Evolutionary conservation across 2,329 filamentous ascomycete species (phyloP), one percentile per base, ranked within the genome.

Genomic region (Akanthomyces dipterigenus): DNA sequence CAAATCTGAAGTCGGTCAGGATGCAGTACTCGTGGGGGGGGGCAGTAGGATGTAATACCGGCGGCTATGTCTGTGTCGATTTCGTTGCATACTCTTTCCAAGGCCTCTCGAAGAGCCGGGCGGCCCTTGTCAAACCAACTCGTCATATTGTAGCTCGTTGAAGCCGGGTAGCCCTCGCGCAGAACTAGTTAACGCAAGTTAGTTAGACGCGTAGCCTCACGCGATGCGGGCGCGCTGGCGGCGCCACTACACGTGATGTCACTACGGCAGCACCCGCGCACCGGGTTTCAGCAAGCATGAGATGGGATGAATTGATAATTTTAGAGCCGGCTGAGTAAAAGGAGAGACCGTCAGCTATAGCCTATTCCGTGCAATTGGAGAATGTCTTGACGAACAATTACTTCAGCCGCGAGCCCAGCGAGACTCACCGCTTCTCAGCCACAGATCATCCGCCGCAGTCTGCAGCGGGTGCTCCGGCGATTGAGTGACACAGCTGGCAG

Each of bases 121-220:
- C 77, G 74, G 28, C 77, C 76, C 40, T 67, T 70, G 43, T 67
- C 65, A 49, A 77, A 73, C 75, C 76, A 78, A 62, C 68, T 73
- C 42, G 75, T 68, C 76, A 79, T 78, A 45, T 62, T 60, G 26
- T 16, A 34, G 26, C 56, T 20, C 51, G 18, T 40, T 26, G 42
- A 36, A 46, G 58, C 22, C n/a, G 12, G 46, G 61, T 9, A 24
- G 28, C 22, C 24, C 24, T 42, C 34, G 48, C 24, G 11, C 9
- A 24, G 28, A 1, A 28, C 1, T n/a, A n/a, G n/a, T n/a, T 3
- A 16, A 7, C 14, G 43, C 31, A 26, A 53, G 36, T 42, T 22
- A 42, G 24, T 38, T n/a, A 42, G 28, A 49, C 55, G 61, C 61
- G 61, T 55, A 18, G 22, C 48, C 46, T 53, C 55, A 54, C 55